Evolutionary conservation across 2,329 filamentous ascomycete species (phyloP).

Genomic region (Neonectria magnoliae): DNA sequence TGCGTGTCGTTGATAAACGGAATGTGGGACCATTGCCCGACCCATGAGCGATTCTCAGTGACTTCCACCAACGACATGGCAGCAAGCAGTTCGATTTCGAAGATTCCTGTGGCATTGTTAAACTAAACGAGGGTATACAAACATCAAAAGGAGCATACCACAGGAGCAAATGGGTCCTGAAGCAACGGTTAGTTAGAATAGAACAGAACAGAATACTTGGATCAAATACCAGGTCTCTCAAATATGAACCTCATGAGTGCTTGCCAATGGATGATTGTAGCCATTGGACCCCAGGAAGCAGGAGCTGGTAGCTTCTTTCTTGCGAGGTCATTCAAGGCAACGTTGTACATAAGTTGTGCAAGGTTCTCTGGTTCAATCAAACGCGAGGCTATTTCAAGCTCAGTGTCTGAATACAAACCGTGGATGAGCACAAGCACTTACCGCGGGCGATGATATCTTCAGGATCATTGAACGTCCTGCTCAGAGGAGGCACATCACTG

Average conservation of each 20-base stretch:
- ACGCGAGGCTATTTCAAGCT: neutral
- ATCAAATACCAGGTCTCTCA: neutral
- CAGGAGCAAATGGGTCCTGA: neutral
- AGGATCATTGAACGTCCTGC: neutral
- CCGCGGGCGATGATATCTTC: constrained; percentile 6
- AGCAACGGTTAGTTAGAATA: neutral
- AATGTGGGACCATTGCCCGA: neutral
- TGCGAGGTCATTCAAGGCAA: neutral
- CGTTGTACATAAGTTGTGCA: neutral
- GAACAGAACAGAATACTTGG: neutral
- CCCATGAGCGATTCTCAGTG: neutral
- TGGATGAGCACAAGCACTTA: neutral
- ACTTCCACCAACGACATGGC: neutral
- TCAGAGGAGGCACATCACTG: too few species aligned
- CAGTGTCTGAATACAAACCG: neutral
- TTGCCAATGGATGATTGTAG: neutral
- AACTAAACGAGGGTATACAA: neutral
- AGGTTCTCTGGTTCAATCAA: neutral
- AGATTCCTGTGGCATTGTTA: neutral
- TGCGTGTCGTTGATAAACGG: neutral
- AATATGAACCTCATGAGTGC: neutral
- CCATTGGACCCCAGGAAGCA: too few species aligned
- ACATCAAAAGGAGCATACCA: neutral
- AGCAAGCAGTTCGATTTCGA: neutral
- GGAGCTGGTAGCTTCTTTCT: neutral